Percentiles rank a stretch among this genome's conserved stretches.
Conservation (phyloP, 306 rosid species). For the Chamaecrista fasciculata region DNA sequence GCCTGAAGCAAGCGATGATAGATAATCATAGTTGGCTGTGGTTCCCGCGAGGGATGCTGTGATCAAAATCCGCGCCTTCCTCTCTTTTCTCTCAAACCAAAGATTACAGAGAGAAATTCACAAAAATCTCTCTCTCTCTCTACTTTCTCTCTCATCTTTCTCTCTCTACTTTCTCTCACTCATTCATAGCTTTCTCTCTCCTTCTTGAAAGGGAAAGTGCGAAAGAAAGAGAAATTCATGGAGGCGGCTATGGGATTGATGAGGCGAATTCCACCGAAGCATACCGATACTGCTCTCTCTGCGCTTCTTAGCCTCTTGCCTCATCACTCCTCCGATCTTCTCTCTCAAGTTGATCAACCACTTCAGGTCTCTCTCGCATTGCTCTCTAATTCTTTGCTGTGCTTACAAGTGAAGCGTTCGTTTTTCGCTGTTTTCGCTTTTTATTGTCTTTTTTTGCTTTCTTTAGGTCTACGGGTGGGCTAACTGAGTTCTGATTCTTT, state of each 20-base stretch:
- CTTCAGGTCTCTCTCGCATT: constrained; percentile 65
- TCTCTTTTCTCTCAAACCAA: not conserved
- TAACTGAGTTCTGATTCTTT: not conserved
- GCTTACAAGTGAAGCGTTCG: too few relatives aligned
- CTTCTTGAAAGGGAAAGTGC: not conserved
- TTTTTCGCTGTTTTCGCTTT: not conserved
- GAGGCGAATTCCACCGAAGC: constrained; percentile 90
- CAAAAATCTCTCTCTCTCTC: not conserved
- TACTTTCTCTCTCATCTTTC: not conserved
- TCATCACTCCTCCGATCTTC: constrained; percentile 90
- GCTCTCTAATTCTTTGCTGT: not conserved
- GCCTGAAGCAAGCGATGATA: too few relatives aligned
- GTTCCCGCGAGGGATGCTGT: not conserved
- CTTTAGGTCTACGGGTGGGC: not conserved
- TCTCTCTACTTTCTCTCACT: not conserved
- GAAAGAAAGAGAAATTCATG: constrained; percentile 48
- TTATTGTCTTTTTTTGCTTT: not conserved
- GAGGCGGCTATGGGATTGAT: constrained; percentile 97
- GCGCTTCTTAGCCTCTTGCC: constrained; percentile 93
- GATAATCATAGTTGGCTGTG: not conserved
- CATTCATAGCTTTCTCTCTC: too few relatives aligned
- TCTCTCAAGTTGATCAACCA: constrained; percentile 96
- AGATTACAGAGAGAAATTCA: not conserved
- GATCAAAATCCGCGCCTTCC: not conserved
- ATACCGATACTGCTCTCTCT: constrained; percentile 85